phyloP scores from a whole-genome alignment of 441 rosid species.

The Flueggea neowawraea region DNA sequence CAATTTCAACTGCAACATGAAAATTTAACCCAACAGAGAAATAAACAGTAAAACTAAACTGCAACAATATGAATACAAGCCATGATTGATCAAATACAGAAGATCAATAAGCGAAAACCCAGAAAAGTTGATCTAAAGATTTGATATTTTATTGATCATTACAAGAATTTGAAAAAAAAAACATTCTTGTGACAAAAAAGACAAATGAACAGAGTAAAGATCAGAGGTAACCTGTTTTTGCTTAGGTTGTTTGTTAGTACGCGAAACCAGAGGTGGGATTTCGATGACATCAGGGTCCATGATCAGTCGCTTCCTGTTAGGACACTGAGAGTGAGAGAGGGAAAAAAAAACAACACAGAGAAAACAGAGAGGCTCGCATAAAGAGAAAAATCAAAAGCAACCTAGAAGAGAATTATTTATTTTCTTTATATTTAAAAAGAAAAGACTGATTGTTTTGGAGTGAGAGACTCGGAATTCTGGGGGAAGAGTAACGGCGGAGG shows the following conservation, averaged over 20 bases:
- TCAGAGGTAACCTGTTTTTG: conserved; percentile 41
- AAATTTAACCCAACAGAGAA: not conserved
- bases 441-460: too few relatives aligned
- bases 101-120: not conserved
- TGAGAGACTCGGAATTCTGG: too few relatives aligned
- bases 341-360: conserved; percentile 2
- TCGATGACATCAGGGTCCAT: conserved; percentile 62
- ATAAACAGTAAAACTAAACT: not conserved
- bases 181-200: not conserved
- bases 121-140: not conserved
- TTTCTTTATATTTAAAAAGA: too few relatives aligned
- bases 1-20: not conserved
- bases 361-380: not conserved
- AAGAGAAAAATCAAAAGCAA: not conserved
- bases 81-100: not conserved
- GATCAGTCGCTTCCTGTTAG: conserved; percentile 32
- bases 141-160: not conserved
- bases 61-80: not conserved
- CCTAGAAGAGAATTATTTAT: too few relatives aligned
- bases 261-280: conserved; percentile 36
- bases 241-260: conserved; percentile 28
- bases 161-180: not conserved
- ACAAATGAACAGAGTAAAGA: not conserved
- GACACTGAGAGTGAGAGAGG: conserved; percentile 13
- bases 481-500: too few relatives aligned